Conservation (phyloP, 371 early-diverging fungal species). For the Synchytrium microbalum region DNA sequence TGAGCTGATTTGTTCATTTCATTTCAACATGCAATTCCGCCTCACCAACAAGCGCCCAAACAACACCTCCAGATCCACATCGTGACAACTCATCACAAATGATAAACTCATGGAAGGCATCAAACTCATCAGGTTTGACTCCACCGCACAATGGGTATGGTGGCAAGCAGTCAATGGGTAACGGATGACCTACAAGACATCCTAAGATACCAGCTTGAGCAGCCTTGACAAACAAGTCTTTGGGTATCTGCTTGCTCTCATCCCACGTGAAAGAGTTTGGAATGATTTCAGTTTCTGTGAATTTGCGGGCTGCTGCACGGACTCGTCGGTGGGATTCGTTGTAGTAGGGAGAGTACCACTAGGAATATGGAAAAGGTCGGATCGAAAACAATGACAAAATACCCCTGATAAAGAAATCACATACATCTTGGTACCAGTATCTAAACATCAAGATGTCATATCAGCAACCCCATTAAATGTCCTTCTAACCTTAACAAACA, state of each 20-base stretch:
- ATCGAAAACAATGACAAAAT: no score
- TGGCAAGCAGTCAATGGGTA: slow-evolving; percentile 16
- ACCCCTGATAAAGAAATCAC: no score
- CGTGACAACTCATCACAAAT: slow-evolving; percentile 72
- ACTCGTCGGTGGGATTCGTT: slow-evolving; percentile 7
- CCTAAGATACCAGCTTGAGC: slow-evolving; percentile 67
- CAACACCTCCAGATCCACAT: slow-evolving; percentile 75
- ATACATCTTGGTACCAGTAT: slow-evolving; percentile 6
- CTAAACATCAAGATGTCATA: neutral
- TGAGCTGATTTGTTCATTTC: neutral
- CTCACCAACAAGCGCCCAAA: slow-evolving; percentile 77
- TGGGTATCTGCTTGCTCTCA: slow-evolving; percentile 69
- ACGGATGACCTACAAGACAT: slow-evolving; percentile 44
- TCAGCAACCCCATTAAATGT: neutral
- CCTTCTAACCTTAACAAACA: neutral
- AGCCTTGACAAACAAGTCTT: slow-evolving; percentile 55
- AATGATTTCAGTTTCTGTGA: slow-evolving; percentile 8
- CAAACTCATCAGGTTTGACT: slow-evolving; percentile 47
- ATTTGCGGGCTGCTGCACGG: slow-evolving; percentile 11
- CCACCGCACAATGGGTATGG: slow-evolving; percentile 21
- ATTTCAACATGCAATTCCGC: slow-evolving; percentile 1
- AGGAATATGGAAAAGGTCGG: neutral
- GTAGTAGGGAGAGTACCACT: slow-evolving; percentile 6
- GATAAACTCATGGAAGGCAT: slow-evolving; percentile 72
- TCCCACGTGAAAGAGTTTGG: slow-evolving; percentile 43